These are phyloP conservation scores for Penicillium subrubescens DNA, from an alignment of 495 filamentous ascomycete species.

Conservation along the genomic window DNA sequence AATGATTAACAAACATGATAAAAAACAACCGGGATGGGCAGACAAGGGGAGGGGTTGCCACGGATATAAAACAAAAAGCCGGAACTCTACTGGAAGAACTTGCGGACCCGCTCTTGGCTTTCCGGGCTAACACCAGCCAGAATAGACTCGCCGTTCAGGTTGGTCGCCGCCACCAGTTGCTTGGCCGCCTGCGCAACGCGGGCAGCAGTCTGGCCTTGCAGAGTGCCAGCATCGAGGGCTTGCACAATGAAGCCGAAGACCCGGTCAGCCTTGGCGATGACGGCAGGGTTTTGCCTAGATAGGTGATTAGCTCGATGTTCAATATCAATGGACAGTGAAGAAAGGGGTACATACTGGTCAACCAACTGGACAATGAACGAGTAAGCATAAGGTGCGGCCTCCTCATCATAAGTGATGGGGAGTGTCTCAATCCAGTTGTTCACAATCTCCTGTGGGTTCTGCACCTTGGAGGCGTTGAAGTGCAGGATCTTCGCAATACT, in stretches of 20 bases:
- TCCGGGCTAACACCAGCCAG: constrained; percentile 71
- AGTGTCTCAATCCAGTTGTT: constrained; percentile 84
- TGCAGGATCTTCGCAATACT: constrained; percentile 96
- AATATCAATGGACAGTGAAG: neutral
- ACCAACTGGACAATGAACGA: constrained; percentile 88
- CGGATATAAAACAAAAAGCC: constrained; percentile 29
- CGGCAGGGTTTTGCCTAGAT: constrained; percentile 81
- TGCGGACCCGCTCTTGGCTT: constrained; percentile 72
- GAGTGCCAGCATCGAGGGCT: constrained; percentile 86
- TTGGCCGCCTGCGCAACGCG: constrained; percentile 76
- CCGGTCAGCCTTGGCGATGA: constrained; percentile 71
- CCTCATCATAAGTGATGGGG: constrained; percentile 92
- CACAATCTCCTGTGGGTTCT: constrained; percentile 70
- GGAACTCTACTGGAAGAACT: constrained; percentile 61
- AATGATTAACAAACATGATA: constrained; percentile 22
- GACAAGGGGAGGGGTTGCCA: constrained; percentile 11
- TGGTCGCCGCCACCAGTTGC: constrained; percentile 66
- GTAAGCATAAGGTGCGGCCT: constrained; percentile 96
- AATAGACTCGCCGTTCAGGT: constrained; percentile 69
- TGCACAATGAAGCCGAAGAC: constrained; percentile 81
- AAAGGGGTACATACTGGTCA: constrained; percentile 74
- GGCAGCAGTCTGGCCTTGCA: constrained; percentile 77
- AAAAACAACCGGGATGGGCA: constrained; percentile 14
- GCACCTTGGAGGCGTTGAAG: constrained; percentile 76
- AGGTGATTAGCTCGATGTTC: constrained; percentile 19